A percentile compares a stretch with the other conserved stretches of the same genome.
Evolutionary conservation across 169 alveolate species (phyloP).

Genomic region (Plasmodium knowlesi): DNA sequence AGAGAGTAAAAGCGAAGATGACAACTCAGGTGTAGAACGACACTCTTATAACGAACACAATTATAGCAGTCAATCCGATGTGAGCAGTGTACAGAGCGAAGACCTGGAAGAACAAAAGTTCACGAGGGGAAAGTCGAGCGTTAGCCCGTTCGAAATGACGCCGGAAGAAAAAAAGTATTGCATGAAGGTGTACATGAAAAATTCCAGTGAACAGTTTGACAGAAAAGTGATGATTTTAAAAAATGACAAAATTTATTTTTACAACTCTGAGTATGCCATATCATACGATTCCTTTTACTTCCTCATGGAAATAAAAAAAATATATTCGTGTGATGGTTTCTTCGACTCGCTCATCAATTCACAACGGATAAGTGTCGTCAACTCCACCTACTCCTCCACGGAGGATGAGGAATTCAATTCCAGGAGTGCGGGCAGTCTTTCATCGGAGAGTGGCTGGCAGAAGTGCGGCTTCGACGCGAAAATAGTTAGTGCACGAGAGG

Average conservation of each 20-base stretch:
- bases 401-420: slow-evolving; percentile 36
- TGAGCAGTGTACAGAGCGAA: slow-evolving; percentile 18
- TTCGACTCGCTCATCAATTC: slow-evolving; percentile 61
- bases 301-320: slow-evolving; percentile 71
- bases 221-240: slow-evolving; percentile 56
- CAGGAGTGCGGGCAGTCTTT: not conserved
- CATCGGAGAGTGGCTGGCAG: slow-evolving; percentile 74
- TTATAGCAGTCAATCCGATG: slow-evolving; percentile 3
- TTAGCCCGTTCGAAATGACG: slow-evolving; percentile 7
- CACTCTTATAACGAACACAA: slow-evolving; percentile 1
- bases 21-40: not conserved
- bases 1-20: not conserved
- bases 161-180: slow-evolving; percentile 32
- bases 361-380: slow-evolving; percentile 8
- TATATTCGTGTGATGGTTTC: slow-evolving; percentile 61
- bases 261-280: slow-evolving; percentile 50
- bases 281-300: slow-evolving; percentile 67
- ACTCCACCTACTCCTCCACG: slow-evolving; percentile 59
- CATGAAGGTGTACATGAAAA: slow-evolving; percentile 66
- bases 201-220: slow-evolving; percentile 25
- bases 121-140: not conserved
- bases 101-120: slow-evolving; percentile 14
- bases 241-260: slow-evolving; percentile 49
- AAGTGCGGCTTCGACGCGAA: slow-evolving; percentile 73
- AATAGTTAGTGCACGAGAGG: slow-evolving; percentile 17